Evolutionary conservation across 257 asterid species (phyloP), one percentile per base, ranked within the genome.

Genomic region (Capsicum baccatum): DNA sequence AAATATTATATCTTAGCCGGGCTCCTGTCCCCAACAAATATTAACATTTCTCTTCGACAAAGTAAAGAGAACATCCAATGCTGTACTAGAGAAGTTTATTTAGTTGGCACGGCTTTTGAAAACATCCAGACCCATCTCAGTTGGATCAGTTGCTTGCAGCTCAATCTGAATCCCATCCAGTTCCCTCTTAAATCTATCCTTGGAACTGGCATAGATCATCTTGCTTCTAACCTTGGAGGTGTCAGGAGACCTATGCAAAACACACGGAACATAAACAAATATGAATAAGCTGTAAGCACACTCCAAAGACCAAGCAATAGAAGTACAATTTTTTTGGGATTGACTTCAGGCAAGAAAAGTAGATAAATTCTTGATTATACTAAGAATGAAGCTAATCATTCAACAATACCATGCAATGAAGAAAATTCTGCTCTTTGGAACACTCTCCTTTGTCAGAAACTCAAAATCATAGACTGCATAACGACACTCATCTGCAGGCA

Each of bases 401-500:
- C 13, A 6, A 26, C 81, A 76, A 21, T 52, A 76, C 81, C 63
- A 76, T 52, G 81, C 63, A 52, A 76, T 76, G 26, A 76, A 76
- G 81, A 76, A 76, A 52, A 76, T 76, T 63, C 81, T 76, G 81
- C 81, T 76, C 81, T 76, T 76, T 52, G 81, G 81, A 17, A 76
- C 81, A 52, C 81, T 76, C 64, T 76, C 81, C 48, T 52, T 54
- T 50, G 81, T 76, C 63, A 76, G 63, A 26, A 76, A 76, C 48
- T 76, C 81, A 14, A 76, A 76, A 52, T 76, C 81, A 54, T 76
- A 76, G 3, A 76, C 63, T 21, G 81, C 81, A 54, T 76, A 76
- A 13, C 81, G 81, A 8, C 81, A 76, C 81, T 76, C 81, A 76
- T 52, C 64, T 14, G 81, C 81, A 76, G 81, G 81, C 26, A 76